Evolutionary conservation across 768 basidiomycete species (phyloP).

Genomic region (Rhizopogon salebrosus): DNA sequence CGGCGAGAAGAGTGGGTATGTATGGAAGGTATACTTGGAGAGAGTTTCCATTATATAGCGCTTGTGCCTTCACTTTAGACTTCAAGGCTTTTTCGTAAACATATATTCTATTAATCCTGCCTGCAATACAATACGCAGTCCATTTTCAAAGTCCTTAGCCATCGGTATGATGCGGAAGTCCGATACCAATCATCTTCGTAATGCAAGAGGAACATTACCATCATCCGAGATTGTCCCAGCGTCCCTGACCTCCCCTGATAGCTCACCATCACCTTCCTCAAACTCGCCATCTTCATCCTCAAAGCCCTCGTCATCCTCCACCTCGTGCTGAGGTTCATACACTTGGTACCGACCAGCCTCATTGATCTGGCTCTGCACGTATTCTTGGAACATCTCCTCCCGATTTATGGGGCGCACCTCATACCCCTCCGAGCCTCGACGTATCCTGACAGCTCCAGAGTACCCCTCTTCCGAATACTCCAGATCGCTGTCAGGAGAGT

Average conservation of each 20-base stretch:
- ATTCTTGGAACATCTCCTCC: constrained; percentile 58
- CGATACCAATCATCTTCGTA: constrained; percentile 8
- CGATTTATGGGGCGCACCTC: constrained; percentile 61
- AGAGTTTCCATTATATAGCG: constrained; percentile 27
- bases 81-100: not conserved
- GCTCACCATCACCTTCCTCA: not conserved
- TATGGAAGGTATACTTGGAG: constrained; percentile 69
- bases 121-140: not conserved
- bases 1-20: constrained; percentile 62
- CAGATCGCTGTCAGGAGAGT: constrained; percentile 15
- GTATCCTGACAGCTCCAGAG: constrained; percentile 33
- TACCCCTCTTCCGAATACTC: constrained; percentile 28
- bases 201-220: constrained; percentile 17
- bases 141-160: not conserved
- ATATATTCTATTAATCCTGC: not conserved
- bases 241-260: not conserved
- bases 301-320: constrained; percentile 40
- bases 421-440: constrained; percentile 80
- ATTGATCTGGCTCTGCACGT: constrained; percentile 49
- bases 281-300: constrained; percentile 8
- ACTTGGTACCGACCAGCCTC: constrained; percentile 59
- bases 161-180: not conserved
- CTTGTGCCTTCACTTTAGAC: not conserved
- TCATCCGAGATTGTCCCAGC: constrained; percentile 11
- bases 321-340: constrained; percentile 57